Evolutionary conservation across 768 basidiomycete genomes (phyloP).

Genomic region (Termitomyces sp.): DNA sequence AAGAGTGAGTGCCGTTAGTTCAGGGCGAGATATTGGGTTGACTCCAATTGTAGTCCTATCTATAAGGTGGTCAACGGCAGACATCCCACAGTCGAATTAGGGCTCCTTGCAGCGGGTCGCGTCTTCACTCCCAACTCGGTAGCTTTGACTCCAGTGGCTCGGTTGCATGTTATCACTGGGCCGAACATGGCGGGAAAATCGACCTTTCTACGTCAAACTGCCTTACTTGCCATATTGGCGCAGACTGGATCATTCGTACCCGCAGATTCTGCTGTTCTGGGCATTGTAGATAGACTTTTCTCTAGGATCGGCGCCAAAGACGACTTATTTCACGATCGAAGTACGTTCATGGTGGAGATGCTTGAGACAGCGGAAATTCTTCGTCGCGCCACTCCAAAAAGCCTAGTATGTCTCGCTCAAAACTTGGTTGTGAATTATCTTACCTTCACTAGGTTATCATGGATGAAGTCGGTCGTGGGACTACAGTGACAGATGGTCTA

Average conservation of each 20-base stretch:
- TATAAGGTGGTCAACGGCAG: conserved; percentile 78
- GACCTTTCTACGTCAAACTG: conserved; percentile 88
- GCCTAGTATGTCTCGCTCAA: conserved; percentile 56
- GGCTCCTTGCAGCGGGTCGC: conserved; percentile 70
- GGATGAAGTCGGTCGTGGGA: conserved; percentile 99
- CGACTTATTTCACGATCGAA: conserved; percentile 88
- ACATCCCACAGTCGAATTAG: conserved; percentile 92
- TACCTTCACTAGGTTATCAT: conserved; percentile 77
- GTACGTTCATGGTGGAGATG: conserved; percentile 99
- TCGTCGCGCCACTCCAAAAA: conserved; percentile 74
- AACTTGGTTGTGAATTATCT: background rate
- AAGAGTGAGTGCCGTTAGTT: conserved; percentile 51
- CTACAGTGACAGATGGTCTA: conserved; percentile 87
- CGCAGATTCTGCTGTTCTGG: conserved; percentile 75
- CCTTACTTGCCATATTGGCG: conserved; percentile 85
- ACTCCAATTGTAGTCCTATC: conserved; percentile 36
- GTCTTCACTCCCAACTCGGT: conserved; percentile 86
- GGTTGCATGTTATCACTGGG: conserved; percentile 84
- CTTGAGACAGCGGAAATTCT: conserved; percentile 92
- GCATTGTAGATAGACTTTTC: conserved; percentile 89
- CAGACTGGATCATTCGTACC: conserved; percentile 95
- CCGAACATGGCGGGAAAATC: conserved; percentile 98
- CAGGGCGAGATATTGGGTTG: background rate
- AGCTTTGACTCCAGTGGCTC: conserved; percentile 53
- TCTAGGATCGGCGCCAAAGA: conserved; percentile 96